These are phyloP conservation scores for Globisporangium yorkense DNA, from an alignment of 352 stramenopile species.

Conservation along the genomic window DNA sequence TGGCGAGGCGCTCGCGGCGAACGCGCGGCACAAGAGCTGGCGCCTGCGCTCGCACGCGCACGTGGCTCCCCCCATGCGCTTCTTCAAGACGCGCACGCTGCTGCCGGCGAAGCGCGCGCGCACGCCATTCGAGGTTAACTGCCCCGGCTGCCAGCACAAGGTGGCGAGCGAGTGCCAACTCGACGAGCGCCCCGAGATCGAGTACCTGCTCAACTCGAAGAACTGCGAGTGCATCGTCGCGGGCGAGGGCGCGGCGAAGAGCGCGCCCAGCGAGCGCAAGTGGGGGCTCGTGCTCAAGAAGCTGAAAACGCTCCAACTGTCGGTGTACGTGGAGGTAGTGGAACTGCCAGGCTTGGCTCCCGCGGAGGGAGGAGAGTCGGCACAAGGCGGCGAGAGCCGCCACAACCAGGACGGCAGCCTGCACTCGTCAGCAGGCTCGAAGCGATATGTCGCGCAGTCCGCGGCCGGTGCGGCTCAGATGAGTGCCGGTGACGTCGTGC, in stretches of 20 bases:
- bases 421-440: slow-evolving; percentile 1
- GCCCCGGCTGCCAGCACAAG: slow-evolving; percentile 37
- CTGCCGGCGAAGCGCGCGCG: slow-evolving; percentile 30
- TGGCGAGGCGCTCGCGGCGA: too few relatives aligned
- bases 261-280: slow-evolving; percentile 12
- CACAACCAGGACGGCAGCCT: slow-evolving; percentile 4
- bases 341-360: slow-evolving; percentile 3
- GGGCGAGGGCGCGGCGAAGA: neutral
- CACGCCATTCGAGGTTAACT: slow-evolving; percentile 53
- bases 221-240: slow-evolving; percentile 31
- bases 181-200: slow-evolving; percentile 27
- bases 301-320: slow-evolving; percentile 22
- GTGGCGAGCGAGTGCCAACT: slow-evolving; percentile 46
- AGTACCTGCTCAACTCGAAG: slow-evolving; percentile 52
- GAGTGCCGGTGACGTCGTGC: slow-evolving; percentile 7
- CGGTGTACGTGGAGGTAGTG: slow-evolving; percentile 16
- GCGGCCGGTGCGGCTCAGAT: neutral
- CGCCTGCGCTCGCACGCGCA: slow-evolving; percentile 20
- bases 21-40: slow-evolving; percentile 18
- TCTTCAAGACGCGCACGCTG: slow-evolving; percentile 41
- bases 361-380: neutral
- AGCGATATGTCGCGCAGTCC: neutral
- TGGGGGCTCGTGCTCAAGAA: slow-evolving; percentile 32
- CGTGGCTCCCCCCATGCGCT: slow-evolving; percentile 26
- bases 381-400: neutral